Base-by-base conservation (phyloP, 495 filamentous ascomycete species). In the Penicillium steckii region DNA sequence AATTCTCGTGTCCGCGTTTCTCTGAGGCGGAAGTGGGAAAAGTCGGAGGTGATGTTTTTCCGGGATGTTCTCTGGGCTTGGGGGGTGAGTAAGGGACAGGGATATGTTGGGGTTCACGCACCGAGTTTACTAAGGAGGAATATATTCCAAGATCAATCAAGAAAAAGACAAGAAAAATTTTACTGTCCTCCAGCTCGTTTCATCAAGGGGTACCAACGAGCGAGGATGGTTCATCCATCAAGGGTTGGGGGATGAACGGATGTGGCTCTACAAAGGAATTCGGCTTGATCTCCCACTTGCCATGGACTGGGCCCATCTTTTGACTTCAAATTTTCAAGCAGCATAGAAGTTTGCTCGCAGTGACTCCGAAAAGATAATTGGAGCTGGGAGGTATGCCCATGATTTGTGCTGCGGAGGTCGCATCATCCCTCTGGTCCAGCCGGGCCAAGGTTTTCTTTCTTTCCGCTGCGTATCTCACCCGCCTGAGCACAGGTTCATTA, bases 31-130 rank as follows among this genome's bases (percentile, higher is more conserved):
- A 68, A 67, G 57, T 57, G 46, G 55, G 56, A 46, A 46, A 55
- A 50, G 50, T 54, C 73, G 73, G 73, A 70, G 57, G 37, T 47
- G 44, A 49, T 47, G 71, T 76, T 76, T 71, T 73, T 76, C 73
- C 73, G 71, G 48, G 38, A 5, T 24, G n/a, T n/a, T n/a, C n/a
- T n/a, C n/a, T n/a, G n/a, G n/a, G n/a, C 56, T 41, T 42, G 55
- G 44, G 44, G 47, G 44, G 37, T 65, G 58, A 67, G 57, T 38
- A 62, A 55, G 52, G 53, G 41, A 52, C 57, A 15, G 18, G 10
- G 45, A 17, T n/a, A n/a, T n/a, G 45, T 38, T 6, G 8, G 12
- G n/a, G 19, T 25, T 30, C 7, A 62, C 59, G 52, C 52, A 62
- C 59, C 59, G 18, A 19, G 15, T 37, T 15, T 15, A n/a, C n/a